These are phyloP conservation scores for Zalerion maritima DNA, from an alignment of 495 filamentous ascomycete species.

Conservation along the genomic window DNA sequence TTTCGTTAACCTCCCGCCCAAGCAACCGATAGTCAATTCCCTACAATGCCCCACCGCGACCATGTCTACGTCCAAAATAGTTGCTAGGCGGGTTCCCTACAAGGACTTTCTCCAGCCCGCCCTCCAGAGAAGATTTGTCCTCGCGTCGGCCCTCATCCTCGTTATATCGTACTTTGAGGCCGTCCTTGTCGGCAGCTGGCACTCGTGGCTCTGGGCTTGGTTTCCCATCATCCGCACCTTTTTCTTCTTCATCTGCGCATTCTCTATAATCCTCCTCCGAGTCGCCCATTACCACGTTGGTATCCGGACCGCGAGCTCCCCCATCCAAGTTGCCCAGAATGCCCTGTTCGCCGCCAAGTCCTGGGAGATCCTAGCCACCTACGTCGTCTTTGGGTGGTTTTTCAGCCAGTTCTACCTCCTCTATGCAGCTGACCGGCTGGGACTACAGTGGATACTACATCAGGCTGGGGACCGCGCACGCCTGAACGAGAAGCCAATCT, in stretches of 20 bases:
- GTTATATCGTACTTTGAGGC: constrained; percentile 61
- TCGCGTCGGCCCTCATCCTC: constrained; percentile 50
- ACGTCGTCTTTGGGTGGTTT: constrained; percentile 62
- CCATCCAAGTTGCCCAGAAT: constrained; percentile 44
- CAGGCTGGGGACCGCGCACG: constrained; percentile 51
- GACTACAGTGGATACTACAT: constrained; percentile 57
- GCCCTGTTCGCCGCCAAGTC: constrained; percentile 41
- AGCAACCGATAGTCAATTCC: no score
- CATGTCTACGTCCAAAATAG: constrained; percentile 28
- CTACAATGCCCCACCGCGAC: no score
- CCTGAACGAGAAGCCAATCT: constrained; percentile 82
- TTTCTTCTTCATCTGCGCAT: constrained; percentile 58
- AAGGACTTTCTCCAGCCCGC: constrained; percentile 83
- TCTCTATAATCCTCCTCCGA: constrained; percentile 58
- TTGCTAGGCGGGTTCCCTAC: constrained; percentile 40
- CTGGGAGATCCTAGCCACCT: constrained; percentile 53
- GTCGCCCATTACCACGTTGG: constrained; percentile 74
- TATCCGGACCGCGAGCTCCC: constrained; percentile 51
- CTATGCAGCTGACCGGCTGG: constrained; percentile 47
- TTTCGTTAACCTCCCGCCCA: no score
- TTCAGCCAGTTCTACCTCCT: constrained; percentile 76
- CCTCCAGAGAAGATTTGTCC: constrained; percentile 72
- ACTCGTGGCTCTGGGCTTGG: constrained; percentile 68
- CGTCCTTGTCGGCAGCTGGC: constrained; percentile 53
- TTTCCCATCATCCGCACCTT: constrained; percentile 69